Conservation (phyloP, 2,329 filamentous ascomycete genomes). For the Fusarium musae region DNA sequence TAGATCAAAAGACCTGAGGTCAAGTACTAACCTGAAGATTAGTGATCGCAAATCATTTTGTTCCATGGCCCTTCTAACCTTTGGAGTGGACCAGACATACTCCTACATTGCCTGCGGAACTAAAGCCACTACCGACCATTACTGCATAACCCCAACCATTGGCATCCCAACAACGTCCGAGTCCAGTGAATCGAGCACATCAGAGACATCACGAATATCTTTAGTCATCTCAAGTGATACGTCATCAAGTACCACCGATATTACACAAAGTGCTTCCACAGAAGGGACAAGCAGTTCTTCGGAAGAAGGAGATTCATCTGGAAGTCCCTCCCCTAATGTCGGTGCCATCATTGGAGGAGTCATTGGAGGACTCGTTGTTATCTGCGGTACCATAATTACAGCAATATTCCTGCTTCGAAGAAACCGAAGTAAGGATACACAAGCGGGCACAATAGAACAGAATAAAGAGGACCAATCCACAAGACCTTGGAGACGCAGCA, state of each 20-base stretch:
- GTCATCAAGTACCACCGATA: background rate
- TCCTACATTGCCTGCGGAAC: conserved; percentile 53
- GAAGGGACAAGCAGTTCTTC: background rate
- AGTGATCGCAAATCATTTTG: conserved; percentile 41
- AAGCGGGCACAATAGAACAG: background rate
- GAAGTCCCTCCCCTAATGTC: conserved; percentile 35
- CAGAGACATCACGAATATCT: background rate
- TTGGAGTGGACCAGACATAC: conserved; percentile 49
- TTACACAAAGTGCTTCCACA: background rate
- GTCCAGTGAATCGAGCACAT: conserved; percentile 2
- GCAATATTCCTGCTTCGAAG: conserved; percentile 13
- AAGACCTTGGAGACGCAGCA: background rate
- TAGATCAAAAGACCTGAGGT: rapidly evolving
- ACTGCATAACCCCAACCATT: conserved; percentile 35
- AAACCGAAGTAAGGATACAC: background rate
- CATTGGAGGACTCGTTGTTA: conserved; percentile 50
- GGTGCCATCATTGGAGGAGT: conserved; percentile 52
- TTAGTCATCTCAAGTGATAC: background rate
- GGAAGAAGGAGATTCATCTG: background rate
- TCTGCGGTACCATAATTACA: conserved; percentile 25
- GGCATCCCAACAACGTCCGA: background rate
- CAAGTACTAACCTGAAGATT: background rate
- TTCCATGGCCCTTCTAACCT: conserved; percentile 50
- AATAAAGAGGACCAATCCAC: background rate
- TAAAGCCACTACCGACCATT: conserved; percentile 43